phyloP scores from a whole-genome alignment of 306 rosid genomes.

The Ceratonia siliqua region DNA sequence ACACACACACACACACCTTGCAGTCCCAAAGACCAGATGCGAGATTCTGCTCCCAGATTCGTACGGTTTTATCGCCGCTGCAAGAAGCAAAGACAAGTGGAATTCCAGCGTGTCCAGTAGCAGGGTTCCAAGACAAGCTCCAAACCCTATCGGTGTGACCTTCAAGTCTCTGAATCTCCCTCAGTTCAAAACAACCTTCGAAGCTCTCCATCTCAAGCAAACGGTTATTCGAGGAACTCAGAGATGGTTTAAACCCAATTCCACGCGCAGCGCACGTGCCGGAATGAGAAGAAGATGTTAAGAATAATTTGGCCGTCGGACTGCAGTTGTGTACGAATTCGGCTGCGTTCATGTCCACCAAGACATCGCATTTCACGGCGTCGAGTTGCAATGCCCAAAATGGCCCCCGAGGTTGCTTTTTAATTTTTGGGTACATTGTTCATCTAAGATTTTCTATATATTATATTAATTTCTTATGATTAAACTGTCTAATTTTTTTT shows the following conservation, averaged over 20 bases:
- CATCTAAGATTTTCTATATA: too few species aligned
- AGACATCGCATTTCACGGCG: neutral
- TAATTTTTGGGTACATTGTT: too few species aligned
- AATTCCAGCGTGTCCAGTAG: constrained; percentile 64
- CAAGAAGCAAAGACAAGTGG: constrained; percentile 85
- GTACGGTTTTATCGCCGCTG: constrained; percentile 98
- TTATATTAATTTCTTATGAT: too few species aligned
- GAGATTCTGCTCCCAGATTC: constrained; percentile 86
- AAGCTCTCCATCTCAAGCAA: constrained; percentile 43
- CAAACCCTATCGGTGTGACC: constrained; percentile 92
- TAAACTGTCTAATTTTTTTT: too few species aligned
- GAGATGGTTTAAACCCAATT: neutral
- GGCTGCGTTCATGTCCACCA: neutral
- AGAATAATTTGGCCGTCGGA: neutral
- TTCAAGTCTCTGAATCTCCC: constrained; percentile 72
- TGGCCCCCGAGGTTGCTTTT: too few species aligned
- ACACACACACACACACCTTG: too few species aligned
- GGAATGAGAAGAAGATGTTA: neutral
- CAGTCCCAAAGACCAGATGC: constrained; percentile 64
- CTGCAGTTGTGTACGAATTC: neutral
- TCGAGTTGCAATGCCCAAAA: neutral
- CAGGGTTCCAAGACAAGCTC: constrained; percentile 95
- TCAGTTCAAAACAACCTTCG: constrained; percentile 61
- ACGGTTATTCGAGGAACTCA: too few species aligned
- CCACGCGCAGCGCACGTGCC: neutral